Conservation (phyloP, 306 rosid species). For the Ochetophila trinervis region DNA sequence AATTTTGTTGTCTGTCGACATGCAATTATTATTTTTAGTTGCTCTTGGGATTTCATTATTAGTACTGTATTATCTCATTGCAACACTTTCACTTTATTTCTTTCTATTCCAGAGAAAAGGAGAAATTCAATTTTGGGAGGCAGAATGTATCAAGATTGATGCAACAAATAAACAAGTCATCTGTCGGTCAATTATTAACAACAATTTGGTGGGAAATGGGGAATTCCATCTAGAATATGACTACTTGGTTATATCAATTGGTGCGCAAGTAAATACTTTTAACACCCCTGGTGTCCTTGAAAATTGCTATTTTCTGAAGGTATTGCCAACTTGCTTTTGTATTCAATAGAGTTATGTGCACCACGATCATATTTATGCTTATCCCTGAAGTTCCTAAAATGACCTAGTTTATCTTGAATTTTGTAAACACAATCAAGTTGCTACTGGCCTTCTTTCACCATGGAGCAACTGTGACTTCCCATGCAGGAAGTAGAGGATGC, state of each 20-base stretch:
- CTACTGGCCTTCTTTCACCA: constrained; percentile 7
- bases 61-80: neutral
- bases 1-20: constrained; percentile 15
- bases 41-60: constrained; percentile 1
- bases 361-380: neutral
- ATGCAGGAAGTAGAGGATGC: constrained; percentile 93
- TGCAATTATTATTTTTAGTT: constrained; percentile 11
- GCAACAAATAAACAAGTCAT: constrained; percentile 61
- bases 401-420: constrained; percentile 11
- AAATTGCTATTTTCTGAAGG: constrained; percentile 92
- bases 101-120: constrained; percentile 59
- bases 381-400: constrained; percentile 19
- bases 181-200: constrained; percentile 53
- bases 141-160: constrained; percentile 86
- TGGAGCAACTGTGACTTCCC: constrained; percentile 17
- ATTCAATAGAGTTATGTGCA: neutral
- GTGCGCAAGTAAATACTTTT: constrained; percentile 92
- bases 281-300: constrained; percentile 90
- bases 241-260: constrained; percentile 74
- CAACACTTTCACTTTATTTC: constrained; percentile 11
- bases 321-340: constrained; percentile 19
- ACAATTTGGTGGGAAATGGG: constrained; percentile 49
- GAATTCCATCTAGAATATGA: constrained; percentile 81
- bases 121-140: constrained; percentile 72
- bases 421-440: constrained; percentile 3